Evolutionary conservation across 768 basidiomycete species (phyloP).

Genomic region (Mycena epipterygia): DNA sequence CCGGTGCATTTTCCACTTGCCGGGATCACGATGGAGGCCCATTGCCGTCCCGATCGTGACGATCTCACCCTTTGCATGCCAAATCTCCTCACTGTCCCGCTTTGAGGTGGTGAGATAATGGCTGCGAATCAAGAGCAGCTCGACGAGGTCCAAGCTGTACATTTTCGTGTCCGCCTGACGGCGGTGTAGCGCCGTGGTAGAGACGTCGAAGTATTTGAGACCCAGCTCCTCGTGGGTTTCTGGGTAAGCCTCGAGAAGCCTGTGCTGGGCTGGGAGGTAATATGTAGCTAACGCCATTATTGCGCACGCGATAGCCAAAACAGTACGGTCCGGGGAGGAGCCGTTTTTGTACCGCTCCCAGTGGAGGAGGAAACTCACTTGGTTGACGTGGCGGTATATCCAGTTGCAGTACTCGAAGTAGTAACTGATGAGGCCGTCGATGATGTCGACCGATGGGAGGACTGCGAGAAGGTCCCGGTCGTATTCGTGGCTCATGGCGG

Average conservation of each 20-base stretch:
- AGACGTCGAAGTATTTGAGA: slow-evolving; percentile 77
- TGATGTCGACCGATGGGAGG: slow-evolving; percentile 75
- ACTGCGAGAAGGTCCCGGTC: slow-evolving; percentile 80
- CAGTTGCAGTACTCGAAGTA: slow-evolving; percentile 93
- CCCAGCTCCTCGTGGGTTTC: slow-evolving; percentile 74
- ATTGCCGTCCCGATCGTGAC: slow-evolving; percentile 83
- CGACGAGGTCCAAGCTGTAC: slow-evolving; percentile 81
- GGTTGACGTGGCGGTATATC: slow-evolving; percentile 86
- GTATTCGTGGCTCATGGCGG: slow-evolving; percentile 64
- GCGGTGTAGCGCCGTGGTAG: slow-evolving; percentile 72
- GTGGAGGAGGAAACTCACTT: slow-evolving; percentile 67
- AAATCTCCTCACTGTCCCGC: slow-evolving; percentile 85
- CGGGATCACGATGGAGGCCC: slow-evolving; percentile 91
- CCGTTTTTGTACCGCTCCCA: slow-evolving; percentile 86
- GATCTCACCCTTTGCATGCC: slow-evolving; percentile 81
- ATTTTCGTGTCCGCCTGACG: slow-evolving; percentile 70
- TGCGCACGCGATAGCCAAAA: slow-evolving; percentile 79
- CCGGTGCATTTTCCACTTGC: slow-evolving; percentile 77
- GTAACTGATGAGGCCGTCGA: slow-evolving; percentile 80
- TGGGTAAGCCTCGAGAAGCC: slow-evolving; percentile 64
- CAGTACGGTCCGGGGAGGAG: slow-evolving; percentile 72
- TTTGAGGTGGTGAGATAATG: slow-evolving; percentile 83
- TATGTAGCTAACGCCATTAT: slow-evolving; percentile 81
- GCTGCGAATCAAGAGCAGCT: slow-evolving; percentile 76
- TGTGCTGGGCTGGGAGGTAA: slow-evolving; percentile 78